phyloP scores from a whole-genome alignment of 2,329 filamentous ascomycete species.

The Amauroascus niger region DNA sequence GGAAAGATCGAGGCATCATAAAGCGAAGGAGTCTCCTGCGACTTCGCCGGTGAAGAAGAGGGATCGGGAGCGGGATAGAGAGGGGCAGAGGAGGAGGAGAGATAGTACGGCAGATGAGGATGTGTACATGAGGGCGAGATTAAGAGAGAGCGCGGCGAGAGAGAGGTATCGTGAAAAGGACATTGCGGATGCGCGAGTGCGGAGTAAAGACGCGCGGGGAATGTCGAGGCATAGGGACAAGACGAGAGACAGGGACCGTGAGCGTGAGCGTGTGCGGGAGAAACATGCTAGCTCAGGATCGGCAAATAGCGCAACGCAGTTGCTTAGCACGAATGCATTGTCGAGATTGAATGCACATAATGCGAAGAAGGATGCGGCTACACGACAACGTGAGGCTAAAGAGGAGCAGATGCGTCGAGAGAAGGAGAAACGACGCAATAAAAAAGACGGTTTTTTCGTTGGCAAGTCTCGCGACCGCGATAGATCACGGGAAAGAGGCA shows the following conservation, averaged over 20 bases:
- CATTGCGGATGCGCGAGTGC: conserved; percentile 5
- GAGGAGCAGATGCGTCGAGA: conserved; percentile 22
- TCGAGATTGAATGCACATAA: conserved; percentile 58
- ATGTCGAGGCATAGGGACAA: conserved; percentile 1
- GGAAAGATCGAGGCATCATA: conserved; percentile 17
- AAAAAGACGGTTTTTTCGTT: conserved; percentile 13
- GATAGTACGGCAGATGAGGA: conserved; percentile 24
- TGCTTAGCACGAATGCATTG: conserved; percentile 48
- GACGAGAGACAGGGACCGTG: conserved; percentile 9
- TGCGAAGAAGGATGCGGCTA: conserved; percentile 42
- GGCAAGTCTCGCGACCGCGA: conserved; percentile 17
- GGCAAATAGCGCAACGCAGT: conserved; percentile 34
- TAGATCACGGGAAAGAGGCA: conserved; percentile 14
- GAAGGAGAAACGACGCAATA: conserved; percentile 28
- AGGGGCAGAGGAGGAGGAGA: conserved; percentile 24
- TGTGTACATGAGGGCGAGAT: conserved; percentile 10
- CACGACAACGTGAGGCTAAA: conserved; percentile 35
- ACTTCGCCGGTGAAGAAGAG: conserved; percentile 30
- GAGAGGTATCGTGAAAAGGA: conserved; percentile 18
- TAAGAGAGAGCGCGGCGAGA: conserved; percentile 21
- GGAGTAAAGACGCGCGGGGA: conserved; percentile 3
- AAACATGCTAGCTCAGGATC: conserved; percentile 37
- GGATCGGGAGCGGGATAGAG: conserved; percentile 28
- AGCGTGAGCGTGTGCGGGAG: conserved; percentile 16
- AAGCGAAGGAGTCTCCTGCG: conserved; percentile 31